phyloP scores from a whole-genome alignment of 352 stramenopile species.

The Pythium biforme region DNA sequence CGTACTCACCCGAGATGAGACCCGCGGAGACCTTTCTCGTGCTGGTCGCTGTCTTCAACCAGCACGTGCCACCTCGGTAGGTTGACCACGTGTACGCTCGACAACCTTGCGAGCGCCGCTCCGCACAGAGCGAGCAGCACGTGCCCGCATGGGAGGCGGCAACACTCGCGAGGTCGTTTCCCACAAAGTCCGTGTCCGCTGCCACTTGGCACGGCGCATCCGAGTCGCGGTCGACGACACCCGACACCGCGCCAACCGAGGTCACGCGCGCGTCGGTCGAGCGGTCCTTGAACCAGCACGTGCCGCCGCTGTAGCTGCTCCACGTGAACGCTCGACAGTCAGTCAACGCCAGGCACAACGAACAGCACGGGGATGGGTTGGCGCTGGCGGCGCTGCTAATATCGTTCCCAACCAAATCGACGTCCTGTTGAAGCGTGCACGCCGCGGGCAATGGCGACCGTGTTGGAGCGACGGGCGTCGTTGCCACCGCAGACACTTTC shows the following conservation, averaged over 20 bases:
- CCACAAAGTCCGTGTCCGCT: background rate
- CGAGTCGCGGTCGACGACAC: slow-evolving; percentile 1
- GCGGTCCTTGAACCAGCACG: slow-evolving; percentile 18
- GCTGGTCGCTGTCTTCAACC: background rate
- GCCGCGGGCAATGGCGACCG: background rate
- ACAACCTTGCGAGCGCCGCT: slow-evolving; percentile 6
- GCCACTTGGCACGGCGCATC: background rate
- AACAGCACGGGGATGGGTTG: background rate
- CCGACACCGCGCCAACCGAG: background rate
- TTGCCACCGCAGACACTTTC: background rate
- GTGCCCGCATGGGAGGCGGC: background rate
- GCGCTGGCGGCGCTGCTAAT: background rate
- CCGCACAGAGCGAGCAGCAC: slow-evolving; percentile 9
- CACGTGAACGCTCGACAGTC: slow-evolving; percentile 16
- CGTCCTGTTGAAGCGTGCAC: background rate
- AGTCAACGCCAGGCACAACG: slow-evolving; percentile 2
- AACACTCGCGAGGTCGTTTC: background rate
- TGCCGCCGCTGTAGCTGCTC: slow-evolving; percentile 13
- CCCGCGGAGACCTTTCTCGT: background rate
- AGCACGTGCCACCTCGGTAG: slow-evolving; percentile 11
- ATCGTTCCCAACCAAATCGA: slow-evolving; percentile 13
- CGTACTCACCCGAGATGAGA: background rate
- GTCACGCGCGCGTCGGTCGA: background rate
- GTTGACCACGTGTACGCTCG: slow-evolving; percentile 12
- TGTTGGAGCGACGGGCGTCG: background rate